Conservation (phyloP, 192 early-diverging fungal species). For the Helicostylum pulchrum region DNA sequence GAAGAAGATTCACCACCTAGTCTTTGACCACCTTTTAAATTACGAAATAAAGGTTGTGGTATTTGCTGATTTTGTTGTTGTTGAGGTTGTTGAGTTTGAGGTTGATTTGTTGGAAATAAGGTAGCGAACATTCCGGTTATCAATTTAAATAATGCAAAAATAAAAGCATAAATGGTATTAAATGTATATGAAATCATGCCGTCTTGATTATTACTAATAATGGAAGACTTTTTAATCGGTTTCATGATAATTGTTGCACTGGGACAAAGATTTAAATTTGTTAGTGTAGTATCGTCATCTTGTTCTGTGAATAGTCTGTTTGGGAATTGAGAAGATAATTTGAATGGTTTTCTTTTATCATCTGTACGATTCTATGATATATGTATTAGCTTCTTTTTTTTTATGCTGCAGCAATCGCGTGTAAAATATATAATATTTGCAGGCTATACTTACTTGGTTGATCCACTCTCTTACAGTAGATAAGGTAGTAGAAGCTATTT, state of each 20-base stretch:
- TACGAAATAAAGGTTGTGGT: neutral
- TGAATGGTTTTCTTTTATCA: slow-evolving; percentile 26
- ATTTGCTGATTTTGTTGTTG: neutral
- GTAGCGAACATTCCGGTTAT: slow-evolving; percentile 6
- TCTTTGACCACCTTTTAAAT: slow-evolving; percentile 7
- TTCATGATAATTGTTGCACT: slow-evolving; percentile 40
- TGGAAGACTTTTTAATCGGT: neutral
- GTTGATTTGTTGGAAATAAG: slow-evolving; percentile 7
- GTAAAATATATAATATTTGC: neutral
- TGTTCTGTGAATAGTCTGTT: slow-evolving; percentile 27
- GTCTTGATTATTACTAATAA: neutral
- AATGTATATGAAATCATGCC: slow-evolving; percentile 22
- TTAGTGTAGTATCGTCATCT: slow-evolving; percentile 21
- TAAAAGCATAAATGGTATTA: slow-evolving; percentile 17
- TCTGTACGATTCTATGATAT: slow-evolving; percentile 32
- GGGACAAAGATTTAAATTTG: slow-evolving; percentile 22
- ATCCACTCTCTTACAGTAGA: slow-evolving; percentile 30
- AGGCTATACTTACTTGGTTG: slow-evolving; percentile 13
- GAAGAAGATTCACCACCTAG: slow-evolving; percentile 17
- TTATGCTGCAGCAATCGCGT: too few species aligned
- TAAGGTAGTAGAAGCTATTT: slow-evolving; percentile 21
- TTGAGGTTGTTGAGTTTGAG: neutral
- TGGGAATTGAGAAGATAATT: slow-evolving; percentile 32
- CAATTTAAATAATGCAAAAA: slow-evolving; percentile 3
- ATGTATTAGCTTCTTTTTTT: neutral